phyloP scores from a whole-genome alignment of 306 rosid species.

The Medicago ruthenica region DNA sequence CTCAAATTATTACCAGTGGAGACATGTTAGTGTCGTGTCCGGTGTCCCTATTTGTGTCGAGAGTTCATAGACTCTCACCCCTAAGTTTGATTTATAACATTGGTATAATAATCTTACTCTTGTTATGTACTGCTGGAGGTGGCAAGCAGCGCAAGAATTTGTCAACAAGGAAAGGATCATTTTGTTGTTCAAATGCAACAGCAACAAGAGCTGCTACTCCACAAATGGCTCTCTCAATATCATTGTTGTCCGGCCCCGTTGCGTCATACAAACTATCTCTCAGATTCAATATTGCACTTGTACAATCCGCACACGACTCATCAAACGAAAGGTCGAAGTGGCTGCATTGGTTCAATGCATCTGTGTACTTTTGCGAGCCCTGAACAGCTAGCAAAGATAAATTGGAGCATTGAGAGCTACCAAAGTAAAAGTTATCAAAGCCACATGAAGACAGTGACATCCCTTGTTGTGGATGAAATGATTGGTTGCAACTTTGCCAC shows the following conservation, averaged over 20 bases:
- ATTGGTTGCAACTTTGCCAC: constrained; percentile 48
- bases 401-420: constrained; percentile 41
- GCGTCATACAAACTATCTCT: constrained; percentile 3
- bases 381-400: constrained; percentile 10
- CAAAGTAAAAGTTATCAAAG: constrained; percentile 38
- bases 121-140: neutral
- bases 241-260: neutral
- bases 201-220: constrained; percentile 62
- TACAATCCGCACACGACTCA: constrained; percentile 50
- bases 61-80: too few species aligned
- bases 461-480: constrained; percentile 36
- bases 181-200: constrained; percentile 47
- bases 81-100: too few species aligned
- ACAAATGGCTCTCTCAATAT: constrained; percentile 51
- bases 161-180: constrained; percentile 34
- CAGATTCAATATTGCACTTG: constrained; percentile 30
- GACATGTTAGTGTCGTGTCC: too few species aligned
- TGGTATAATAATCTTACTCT: constrained; percentile 47
- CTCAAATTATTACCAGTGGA: too few species aligned
- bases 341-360: constrained; percentile 51
- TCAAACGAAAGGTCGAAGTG: constrained; percentile 37
- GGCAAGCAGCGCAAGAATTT: constrained; percentile 62
- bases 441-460: constrained; percentile 53
- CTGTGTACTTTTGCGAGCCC: constrained; percentile 27
- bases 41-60: too few species aligned